Percentiles rank a stretch among this genome's conserved stretches.
These are phyloP conservation scores for Mycena galopus DNA, from an alignment of 768 basidiomycete species.

Conservation along the genomic window DNA sequence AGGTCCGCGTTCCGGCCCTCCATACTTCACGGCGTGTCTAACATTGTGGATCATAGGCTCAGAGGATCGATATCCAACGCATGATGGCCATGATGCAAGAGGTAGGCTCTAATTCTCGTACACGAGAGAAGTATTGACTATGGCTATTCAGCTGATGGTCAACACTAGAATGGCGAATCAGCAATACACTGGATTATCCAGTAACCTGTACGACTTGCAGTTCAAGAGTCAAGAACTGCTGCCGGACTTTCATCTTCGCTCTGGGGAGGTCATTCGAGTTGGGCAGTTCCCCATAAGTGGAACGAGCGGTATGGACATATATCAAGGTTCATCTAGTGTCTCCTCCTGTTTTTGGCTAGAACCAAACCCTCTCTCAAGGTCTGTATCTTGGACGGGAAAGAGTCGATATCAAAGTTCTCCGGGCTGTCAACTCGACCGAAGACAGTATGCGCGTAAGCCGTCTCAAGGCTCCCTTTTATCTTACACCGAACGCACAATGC, in stretches of 20 bases:
- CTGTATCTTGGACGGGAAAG: slow-evolving; percentile 66
- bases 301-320: slow-evolving; percentile 57
- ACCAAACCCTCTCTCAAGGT: slow-evolving; percentile 56
- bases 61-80: slow-evolving; percentile 48
- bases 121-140: not conserved
- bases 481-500: not conserved
- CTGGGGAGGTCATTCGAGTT: slow-evolving; percentile 66
- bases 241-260: slow-evolving; percentile 62
- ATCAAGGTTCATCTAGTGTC: slow-evolving; percentile 25
- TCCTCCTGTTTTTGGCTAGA: too few relatives aligned
- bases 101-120: slow-evolving; percentile 43
- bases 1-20: slow-evolving; percentile 9
- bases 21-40: not conserved
- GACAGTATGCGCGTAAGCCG: slow-evolving; percentile 56
- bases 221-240: slow-evolving; percentile 58
- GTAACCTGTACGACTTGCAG: slow-evolving; percentile 66
- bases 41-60: slow-evolving; percentile 28
- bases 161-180: slow-evolving; percentile 49
- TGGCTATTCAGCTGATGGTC: slow-evolving; percentile 46
- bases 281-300: slow-evolving; percentile 65
- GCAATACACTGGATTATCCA: slow-evolving; percentile 59
- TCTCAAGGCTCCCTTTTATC: not conserved
- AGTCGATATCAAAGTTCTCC: slow-evolving; percentile 69
- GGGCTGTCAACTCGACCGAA: slow-evolving; percentile 63
- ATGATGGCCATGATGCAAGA: slow-evolving; percentile 67